phyloP scores from a whole-genome alignment of 352 stramenopile species.

The Phytopythium mirpurense region DNA sequence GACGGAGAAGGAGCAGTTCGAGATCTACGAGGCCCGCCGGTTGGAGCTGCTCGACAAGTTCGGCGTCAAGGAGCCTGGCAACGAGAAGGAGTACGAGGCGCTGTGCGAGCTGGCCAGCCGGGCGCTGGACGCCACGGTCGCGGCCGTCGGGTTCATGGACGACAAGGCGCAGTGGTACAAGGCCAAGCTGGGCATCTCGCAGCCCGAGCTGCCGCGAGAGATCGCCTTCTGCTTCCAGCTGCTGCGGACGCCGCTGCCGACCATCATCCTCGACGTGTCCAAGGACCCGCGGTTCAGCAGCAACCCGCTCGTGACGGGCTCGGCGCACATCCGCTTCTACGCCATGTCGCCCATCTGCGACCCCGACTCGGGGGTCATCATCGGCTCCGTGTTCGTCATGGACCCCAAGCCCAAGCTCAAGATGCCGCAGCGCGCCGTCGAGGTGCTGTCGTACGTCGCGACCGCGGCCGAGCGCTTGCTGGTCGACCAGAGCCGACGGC shows the following conservation, averaged over 20 bases:
- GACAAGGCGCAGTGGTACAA: constrained; percentile 66
- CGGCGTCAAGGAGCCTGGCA: constrained; percentile 33
- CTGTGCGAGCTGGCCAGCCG: constrained; percentile 65
- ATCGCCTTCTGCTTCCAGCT: constrained; percentile 64
- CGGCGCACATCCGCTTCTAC: constrained; percentile 92
- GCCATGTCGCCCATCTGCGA: constrained; percentile 73
- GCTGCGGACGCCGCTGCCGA: constrained; percentile 37
- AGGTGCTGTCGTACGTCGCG: constrained; percentile 65
- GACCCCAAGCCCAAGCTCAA: constrained; percentile 46
- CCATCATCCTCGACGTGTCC: constrained; percentile 76
- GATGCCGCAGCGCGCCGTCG: constrained; percentile 45
- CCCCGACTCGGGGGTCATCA: constrained; percentile 39
- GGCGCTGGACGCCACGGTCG: constrained; percentile 52
- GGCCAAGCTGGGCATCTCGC: constrained; percentile 59
- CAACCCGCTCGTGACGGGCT: constrained; percentile 86
- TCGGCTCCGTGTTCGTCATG: constrained; percentile 84
- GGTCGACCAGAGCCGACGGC: not conserved
- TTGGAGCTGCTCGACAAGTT: constrained; percentile 38
- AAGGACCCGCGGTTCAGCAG: constrained; percentile 80
- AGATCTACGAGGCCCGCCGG: constrained; percentile 42
- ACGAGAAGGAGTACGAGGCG: constrained; percentile 63
- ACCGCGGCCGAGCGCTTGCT: constrained; percentile 50
- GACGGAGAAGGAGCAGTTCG: constrained; percentile 29
- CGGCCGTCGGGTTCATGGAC: constrained; percentile 65
- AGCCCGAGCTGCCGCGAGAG: constrained; percentile 50